phyloP scores from a whole-genome alignment of 2,329 filamentous ascomycete species.

The Rhynchosporium graminicola region DNA sequence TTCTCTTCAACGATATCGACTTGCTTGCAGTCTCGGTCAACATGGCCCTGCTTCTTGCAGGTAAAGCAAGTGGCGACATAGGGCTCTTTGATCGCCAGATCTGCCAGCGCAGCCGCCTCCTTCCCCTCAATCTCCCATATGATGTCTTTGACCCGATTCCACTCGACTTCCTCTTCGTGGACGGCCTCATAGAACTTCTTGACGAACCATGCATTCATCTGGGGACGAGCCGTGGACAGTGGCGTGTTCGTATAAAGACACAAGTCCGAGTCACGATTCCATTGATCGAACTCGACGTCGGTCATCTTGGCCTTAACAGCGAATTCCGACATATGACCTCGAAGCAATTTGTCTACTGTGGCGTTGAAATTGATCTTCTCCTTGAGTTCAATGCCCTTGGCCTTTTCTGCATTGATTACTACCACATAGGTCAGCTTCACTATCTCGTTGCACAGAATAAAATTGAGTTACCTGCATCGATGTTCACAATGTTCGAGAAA shows the following conservation, averaged over 20 bases:
- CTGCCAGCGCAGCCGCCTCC: not conserved
- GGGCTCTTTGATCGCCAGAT: not conserved
- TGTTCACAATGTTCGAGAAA: not conserved
- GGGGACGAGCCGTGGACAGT: not conserved
- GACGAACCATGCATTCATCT: not conserved
- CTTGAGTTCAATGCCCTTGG: not conserved
- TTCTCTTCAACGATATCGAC: slow-evolving; percentile 2
- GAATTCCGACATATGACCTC: not conserved
- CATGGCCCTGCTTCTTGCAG: not conserved
- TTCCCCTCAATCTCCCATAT: not conserved
- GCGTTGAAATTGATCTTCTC: slow-evolving; percentile 2
- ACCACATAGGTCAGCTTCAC: not conserved
- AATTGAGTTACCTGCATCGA: not conserved
- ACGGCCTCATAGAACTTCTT: not conserved
- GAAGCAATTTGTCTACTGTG: not conserved
- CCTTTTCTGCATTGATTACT: not conserved
- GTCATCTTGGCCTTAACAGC: not conserved
- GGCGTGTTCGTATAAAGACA: not conserved
- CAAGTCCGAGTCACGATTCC: not conserved
- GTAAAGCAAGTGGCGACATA: not conserved
- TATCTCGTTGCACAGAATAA: not conserved
- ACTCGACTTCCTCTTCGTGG: not conserved
- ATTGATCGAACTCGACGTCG: not conserved
- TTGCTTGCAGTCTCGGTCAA: not conserved
- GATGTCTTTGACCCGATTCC: not conserved